Base-by-base conservation (phyloP, 768 basidiomycete genomes). In the Termitomyces titanicus region DNA sequence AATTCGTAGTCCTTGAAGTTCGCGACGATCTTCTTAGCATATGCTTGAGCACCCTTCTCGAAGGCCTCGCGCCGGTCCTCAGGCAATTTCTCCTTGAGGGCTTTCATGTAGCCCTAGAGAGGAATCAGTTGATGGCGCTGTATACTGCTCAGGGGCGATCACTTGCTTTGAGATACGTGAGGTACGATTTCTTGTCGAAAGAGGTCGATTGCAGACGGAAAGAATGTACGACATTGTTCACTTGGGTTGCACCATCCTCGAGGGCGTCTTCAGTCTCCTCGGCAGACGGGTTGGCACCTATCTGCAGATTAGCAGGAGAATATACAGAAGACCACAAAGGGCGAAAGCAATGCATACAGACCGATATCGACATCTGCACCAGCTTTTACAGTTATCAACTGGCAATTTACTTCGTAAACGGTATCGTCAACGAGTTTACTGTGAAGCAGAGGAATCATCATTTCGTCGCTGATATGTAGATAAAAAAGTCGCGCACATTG, bases 1-100 rank as follows among this genome's bases (percentile, higher is more conserved):
- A 98, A 97, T 74, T 98, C 94, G 68, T 80, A 97, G 70, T 98
- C 88, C 65, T 94, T 92, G 81, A 99, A 90, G 69, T 91, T 91
- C 53, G 74, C 82, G 24, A 97, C 72, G 57, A 99, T 77, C 72
- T 94, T 97, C 81, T 98, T 98, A 51, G 85, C 93, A 65, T 80
- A 92, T 3, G 72, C 73, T 47, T 71, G 61, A 12, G 96, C 97
- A 20, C 79, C 84, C 69, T 87, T 86, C 76, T 98, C 92, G 70
- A 99, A 99, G 0, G 69, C 80, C 2, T 73, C 70, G 27, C 94
- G 86, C 7, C 80, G 79, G 0, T 83, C 86, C 11, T 80, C 68
- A 38, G 66, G 38, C 43, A 98, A 79, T 47, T 88, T 66, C 2
- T 63, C 67, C 77, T 97, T 94, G 70, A 98, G 74, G 12, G 80